Conservation (phyloP, 257 asterid species). For the Gynochthodes officinalis region DNA sequence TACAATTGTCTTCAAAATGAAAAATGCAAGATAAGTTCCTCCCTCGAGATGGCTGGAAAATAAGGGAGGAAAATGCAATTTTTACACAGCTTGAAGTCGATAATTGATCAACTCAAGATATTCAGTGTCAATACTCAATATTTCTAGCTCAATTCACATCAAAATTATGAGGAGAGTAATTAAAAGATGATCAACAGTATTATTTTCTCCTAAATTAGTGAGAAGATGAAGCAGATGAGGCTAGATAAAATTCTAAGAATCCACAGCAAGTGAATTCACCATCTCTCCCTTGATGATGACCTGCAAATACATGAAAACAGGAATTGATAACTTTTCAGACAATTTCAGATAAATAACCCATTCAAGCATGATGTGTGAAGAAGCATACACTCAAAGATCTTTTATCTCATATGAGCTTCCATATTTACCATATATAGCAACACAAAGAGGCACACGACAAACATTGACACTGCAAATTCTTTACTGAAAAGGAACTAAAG, state of each 20-base stretch:
- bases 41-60: constrained; percentile 22
- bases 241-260: constrained; percentile 33
- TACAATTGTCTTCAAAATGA: constrained; percentile 18
- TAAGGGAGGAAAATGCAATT: constrained; percentile 23
- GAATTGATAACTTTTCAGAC: constrained; percentile 14
- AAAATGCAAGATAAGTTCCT: constrained; percentile 19
- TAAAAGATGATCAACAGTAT: constrained; percentile 38
- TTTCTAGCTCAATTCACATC: constrained; percentile 51
- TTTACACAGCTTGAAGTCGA: constrained; percentile 45
- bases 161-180: constrained; percentile 42
- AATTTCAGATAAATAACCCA: background rate
- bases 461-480: background rate
- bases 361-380: background rate
- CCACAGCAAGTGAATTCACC: constrained; percentile 51
- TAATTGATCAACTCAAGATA: constrained; percentile 30
- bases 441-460: background rate
- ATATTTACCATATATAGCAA: background rate
- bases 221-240: constrained; percentile 31
- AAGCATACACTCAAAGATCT: background rate
- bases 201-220: constrained; percentile 51
- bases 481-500: too few relatives aligned
- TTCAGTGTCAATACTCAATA: constrained; percentile 29
- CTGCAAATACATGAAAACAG: constrained; percentile 48
- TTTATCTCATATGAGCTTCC: background rate
- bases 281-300: constrained; percentile 61